Percentiles rank a stretch among this genome's conserved stretches.
Conservation (phyloP, 352 stramenopile genomes). For the Aphanomyces cochlioides region DNA sequence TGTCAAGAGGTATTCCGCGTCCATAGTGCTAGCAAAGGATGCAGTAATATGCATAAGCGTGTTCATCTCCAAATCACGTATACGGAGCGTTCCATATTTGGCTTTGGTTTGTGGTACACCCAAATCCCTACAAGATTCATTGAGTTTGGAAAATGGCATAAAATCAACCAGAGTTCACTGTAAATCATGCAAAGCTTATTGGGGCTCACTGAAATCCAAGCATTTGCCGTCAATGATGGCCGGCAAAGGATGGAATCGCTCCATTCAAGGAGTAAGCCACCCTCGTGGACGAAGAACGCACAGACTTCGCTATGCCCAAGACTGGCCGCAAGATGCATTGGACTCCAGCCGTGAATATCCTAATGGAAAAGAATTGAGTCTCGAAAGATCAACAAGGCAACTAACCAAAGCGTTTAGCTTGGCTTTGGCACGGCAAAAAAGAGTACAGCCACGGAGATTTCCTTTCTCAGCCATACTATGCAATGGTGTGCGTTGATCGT, state of each 20-base stretch:
- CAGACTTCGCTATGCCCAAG: conserved; percentile 48
- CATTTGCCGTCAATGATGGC: background rate
- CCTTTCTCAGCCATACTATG: conserved; percentile 49
- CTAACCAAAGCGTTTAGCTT: conserved; percentile 37
- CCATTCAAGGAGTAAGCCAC: conserved; percentile 33
- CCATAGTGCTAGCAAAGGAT: conserved; percentile 38
- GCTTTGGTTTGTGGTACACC: conserved; percentile 38
- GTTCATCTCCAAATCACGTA: conserved; percentile 57
- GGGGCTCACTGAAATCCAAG: conserved; percentile 44
- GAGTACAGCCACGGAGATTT: conserved; percentile 42
- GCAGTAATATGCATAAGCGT: conserved; percentile 52
- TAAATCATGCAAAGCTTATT: conserved; percentile 49
- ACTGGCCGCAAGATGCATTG: conserved; percentile 44
- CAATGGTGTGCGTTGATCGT: conserved; percentile 42
- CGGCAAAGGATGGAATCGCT: conserved; percentile 29
- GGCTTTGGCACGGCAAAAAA: conserved; percentile 42
- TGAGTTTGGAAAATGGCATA: background rate
- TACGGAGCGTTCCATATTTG: conserved; percentile 48
- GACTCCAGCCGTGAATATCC: conserved; percentile 46
- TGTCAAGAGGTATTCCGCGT: conserved; percentile 49
- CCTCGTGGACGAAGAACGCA: conserved; percentile 35
- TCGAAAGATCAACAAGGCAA: background rate
- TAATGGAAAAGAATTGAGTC: conserved; percentile 6
- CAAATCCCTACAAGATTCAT: conserved; percentile 33
- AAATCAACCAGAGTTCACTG: conserved; percentile 40